These are phyloP conservation scores for Pyricularia grisea DNA, from an alignment of 2,329 filamentous ascomycete genomes.

Conservation along the genomic window DNA sequence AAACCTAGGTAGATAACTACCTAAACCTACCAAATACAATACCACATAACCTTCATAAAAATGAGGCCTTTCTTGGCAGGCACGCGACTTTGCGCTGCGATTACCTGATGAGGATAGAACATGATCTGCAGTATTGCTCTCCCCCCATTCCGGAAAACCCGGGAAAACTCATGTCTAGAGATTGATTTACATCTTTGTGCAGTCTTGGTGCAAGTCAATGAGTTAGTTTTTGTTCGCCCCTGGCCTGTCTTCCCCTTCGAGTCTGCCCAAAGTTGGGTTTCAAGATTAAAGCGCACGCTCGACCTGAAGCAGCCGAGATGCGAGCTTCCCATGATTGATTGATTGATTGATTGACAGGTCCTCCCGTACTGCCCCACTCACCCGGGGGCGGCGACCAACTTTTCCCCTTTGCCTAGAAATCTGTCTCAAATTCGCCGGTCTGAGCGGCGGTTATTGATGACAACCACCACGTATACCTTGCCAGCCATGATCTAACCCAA, in stretches of 20 bases:
- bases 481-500: neutral
- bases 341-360: neutral
- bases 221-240: neutral
- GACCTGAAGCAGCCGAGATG: slow-evolving; percentile 1
- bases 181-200: neutral
- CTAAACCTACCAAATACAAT: neutral
- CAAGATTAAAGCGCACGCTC: neutral
- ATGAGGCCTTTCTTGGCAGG: neutral
- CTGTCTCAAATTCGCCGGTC: neutral
- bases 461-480: neutral
- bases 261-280: neutral
- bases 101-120: neutral
- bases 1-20: neutral
- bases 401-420: neutral
- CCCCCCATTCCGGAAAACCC: neutral
- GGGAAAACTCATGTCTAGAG: neutral
- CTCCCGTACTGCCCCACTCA: neutral
- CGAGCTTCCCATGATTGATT: neutral
- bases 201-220: neutral
- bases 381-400: neutral
- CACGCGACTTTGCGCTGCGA: neutral
- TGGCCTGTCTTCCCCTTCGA: neutral
- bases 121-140: neutral
- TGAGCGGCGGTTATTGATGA: neutral
- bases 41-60: neutral